A percentile compares a stretch with the other conserved stretches of the same genome.
Evolutionary conservation across 345 rosid genomes (phyloP).

Genomic region (Boechera retrofracta): DNA sequence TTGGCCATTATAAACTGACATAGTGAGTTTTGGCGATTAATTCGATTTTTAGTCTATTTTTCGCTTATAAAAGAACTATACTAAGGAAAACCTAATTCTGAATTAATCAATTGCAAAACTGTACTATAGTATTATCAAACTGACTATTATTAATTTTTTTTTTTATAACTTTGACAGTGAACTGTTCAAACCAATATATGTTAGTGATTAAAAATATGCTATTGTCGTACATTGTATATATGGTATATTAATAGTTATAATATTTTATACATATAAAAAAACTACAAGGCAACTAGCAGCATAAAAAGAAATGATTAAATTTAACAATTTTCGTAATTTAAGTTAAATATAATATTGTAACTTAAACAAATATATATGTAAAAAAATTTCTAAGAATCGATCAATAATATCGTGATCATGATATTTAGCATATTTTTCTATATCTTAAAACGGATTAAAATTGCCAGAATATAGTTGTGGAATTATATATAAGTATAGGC

Average conservation of each 20-base stretch:
- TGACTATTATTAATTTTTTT: too few relatives aligned
- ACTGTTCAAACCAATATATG: not conserved
- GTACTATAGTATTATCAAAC: not conserved
- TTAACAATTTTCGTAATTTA: not conserved
- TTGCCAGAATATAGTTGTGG: not conserved
- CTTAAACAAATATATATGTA: not conserved
- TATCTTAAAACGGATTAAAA: not conserved
- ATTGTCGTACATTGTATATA: not conserved
- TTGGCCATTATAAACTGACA: not conserved
- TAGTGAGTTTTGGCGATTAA: not conserved
- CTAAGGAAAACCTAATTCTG: not conserved
- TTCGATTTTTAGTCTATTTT: not conserved
- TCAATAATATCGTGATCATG: not conserved
- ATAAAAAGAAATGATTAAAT: not conserved
- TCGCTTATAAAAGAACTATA: not conserved
- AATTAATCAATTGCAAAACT: not conserved
- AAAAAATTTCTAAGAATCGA: not conserved
- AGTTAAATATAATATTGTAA: not conserved
- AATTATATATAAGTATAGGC: slow-evolving; percentile 13
- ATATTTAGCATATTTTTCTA: not conserved
- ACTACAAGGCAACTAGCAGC: not conserved
- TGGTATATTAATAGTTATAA: not conserved
- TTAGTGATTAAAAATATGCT: not conserved
- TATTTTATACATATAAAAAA: not conserved
- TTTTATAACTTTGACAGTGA: not conserved